These are phyloP conservation scores for Fimicolochytrium jonesii DNA, from an alignment of 192 early-diverging fungal genomes.

Conservation along the genomic window DNA sequence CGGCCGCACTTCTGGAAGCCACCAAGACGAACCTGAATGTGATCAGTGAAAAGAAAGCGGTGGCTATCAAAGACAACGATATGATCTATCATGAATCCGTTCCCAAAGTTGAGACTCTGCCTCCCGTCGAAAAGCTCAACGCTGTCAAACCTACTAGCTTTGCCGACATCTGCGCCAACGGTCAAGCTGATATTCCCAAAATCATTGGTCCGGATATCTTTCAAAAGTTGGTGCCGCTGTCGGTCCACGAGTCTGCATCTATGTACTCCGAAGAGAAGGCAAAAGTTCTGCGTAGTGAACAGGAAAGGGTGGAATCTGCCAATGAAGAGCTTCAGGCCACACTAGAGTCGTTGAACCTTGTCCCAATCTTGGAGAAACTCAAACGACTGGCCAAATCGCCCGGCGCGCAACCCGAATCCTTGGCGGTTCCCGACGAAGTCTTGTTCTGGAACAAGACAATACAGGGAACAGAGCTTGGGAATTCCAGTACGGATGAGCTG, in stretches of 20 bases:
- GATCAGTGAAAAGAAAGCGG: slow-evolving; percentile 66
- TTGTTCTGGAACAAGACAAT: slow-evolving; percentile 45
- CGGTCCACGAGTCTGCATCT: slow-evolving; percentile 89
- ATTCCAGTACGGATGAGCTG: slow-evolving; percentile 45
- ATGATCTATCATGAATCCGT: slow-evolving; percentile 89
- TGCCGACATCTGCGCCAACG: slow-evolving; percentile 63
- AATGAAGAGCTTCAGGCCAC: slow-evolving; percentile 80
- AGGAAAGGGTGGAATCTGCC: slow-evolving; percentile 72
- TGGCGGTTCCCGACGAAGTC: slow-evolving; percentile 29
- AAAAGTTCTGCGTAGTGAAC: slow-evolving; percentile 78
- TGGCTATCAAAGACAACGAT: slow-evolving; percentile 86
- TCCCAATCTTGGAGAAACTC: slow-evolving; percentile 70
- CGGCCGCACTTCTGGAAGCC: slow-evolving; percentile 68
- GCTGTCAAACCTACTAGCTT: slow-evolving; percentile 77
- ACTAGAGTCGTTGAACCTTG: slow-evolving; percentile 84
- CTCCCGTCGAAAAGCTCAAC: slow-evolving; percentile 78
- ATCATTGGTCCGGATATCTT: slow-evolving; percentile 93
- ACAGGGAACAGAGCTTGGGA: slow-evolving; percentile 36
- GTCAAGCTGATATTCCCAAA: slow-evolving; percentile 70
- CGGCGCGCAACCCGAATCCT: slow-evolving; percentile 4
- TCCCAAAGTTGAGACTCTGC: slow-evolving; percentile 71
- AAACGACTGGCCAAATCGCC: slow-evolving; percentile 50
- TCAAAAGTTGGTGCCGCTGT: slow-evolving; percentile 77
- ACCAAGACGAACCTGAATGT: slow-evolving; percentile 60
- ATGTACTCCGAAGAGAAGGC: slow-evolving; percentile 97